phyloP scores from a whole-genome alignment of 805 yeast genomes.

The Wickerhamiella nectarea region DNA sequence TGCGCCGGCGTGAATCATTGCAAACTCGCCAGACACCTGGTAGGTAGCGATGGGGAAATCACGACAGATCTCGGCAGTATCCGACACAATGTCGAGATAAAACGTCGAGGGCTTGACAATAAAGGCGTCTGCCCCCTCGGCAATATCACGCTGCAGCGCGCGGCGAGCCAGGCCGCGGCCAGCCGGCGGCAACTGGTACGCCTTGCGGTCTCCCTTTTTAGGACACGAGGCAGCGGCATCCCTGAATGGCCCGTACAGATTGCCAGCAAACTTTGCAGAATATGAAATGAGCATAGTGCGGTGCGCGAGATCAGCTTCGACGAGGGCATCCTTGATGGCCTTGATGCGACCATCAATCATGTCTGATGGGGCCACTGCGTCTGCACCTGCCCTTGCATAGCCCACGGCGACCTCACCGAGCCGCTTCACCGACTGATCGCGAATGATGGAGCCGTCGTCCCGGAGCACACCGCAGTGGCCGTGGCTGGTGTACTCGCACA shows the following conservation, averaged over 20 bases:
- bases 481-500: slow-evolving; percentile 91
- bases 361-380: slow-evolving; percentile 92
- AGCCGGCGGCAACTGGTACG: slow-evolving; percentile 86
- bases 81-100: slow-evolving; percentile 79
- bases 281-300: slow-evolving; percentile 82
- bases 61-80: slow-evolving; percentile 66
- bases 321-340: slow-evolving; percentile 76
- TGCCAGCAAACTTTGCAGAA: slow-evolving; percentile 86
- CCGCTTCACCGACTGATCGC: slow-evolving; percentile 61
- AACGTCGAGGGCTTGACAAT: slow-evolving; percentile 94
- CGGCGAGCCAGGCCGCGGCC: slow-evolving; percentile 90
- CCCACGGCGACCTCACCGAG: slow-evolving; percentile 90
- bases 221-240: slow-evolving; percentile 95
- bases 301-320: slow-evolving; percentile 72
- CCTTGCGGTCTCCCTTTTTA: slow-evolving; percentile 76
- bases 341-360: slow-evolving; percentile 92
- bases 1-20: slow-evolving; percentile 97
- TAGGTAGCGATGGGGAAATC: slow-evolving; percentile 89
- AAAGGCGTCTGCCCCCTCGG: slow-evolving; percentile 90
- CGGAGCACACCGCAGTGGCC: slow-evolving; percentile 94
- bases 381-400: slow-evolving; percentile 91
- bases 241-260: slow-evolving; percentile 90
- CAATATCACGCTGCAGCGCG: slow-evolving; percentile 72
- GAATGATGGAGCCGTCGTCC: slow-evolving; percentile 61
- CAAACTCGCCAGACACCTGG: slow-evolving; percentile 94